Evolutionary conservation across 2,329 filamentous ascomycete genomes (phyloP).

Genomic region (Sarocladiaceae sp.): DNA sequence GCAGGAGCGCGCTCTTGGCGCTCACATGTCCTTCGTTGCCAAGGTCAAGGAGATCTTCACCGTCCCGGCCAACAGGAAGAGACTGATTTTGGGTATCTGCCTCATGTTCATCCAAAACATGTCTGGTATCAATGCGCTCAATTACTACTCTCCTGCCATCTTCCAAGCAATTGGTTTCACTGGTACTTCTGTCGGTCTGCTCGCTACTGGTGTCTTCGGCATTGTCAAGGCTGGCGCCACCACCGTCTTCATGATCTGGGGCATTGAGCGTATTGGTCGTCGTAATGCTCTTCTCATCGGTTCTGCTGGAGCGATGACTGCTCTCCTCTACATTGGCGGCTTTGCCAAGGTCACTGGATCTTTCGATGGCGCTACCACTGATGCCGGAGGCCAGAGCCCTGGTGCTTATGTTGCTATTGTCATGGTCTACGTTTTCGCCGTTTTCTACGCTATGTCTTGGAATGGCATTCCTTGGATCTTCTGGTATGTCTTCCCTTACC

Average conservation of each 20-base stretch:
- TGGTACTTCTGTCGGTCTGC: constrained; percentile 51
- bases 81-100: constrained; percentile 56
- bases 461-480: constrained; percentile 16
- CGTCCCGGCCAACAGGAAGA: constrained; percentile 33
- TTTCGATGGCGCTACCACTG: constrained; percentile 10
- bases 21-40: constrained; percentile 1
- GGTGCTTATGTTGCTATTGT: constrained; percentile 15
- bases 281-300: constrained; percentile 13
- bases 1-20: constrained; percentile 12
- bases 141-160: constrained; percentile 61
- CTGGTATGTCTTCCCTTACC: constrained; percentile 13
- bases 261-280: constrained; percentile 15
- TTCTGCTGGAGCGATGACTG: constrained; percentile 11
- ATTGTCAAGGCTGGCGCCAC: constrained; percentile 44
- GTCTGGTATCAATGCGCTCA: constrained; percentile 60
- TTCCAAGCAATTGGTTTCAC: constrained; percentile 59
- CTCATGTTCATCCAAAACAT: constrained; percentile 16
- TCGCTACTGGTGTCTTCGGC: constrained; percentile 63
- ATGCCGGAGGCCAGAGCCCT: constrained; percentile 6
- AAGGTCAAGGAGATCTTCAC: constrained; percentile 12
- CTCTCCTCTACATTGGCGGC: constrained; percentile 15
- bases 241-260: constrained; percentile 13
- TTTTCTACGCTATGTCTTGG: constrained; percentile 11
- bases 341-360: constrained; percentile 14
- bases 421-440: constrained; percentile 14